A percentile compares a stretch with the other conserved stretches of the same genome.
These are phyloP conservation scores for Escallonia herrerae DNA, from an alignment of 129 eudicot species.

Conservation along the genomic window DNA sequence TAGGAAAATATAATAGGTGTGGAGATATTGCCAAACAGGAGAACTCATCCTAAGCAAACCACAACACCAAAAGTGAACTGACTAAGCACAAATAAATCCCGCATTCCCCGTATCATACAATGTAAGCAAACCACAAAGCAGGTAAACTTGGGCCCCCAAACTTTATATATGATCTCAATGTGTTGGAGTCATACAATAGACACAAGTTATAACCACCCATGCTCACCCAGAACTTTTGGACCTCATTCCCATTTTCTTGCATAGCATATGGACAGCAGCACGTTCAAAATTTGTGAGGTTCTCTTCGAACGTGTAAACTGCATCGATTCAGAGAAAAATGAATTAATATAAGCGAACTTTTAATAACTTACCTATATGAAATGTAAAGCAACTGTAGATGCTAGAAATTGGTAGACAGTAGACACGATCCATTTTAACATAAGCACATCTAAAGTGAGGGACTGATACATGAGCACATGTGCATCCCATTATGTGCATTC, in stretches of 20 bases:
- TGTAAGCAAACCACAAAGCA: no score
- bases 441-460: no score
- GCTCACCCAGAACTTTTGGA: slow-evolving; percentile 85
- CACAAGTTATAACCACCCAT: not conserved
- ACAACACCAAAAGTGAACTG: no score
- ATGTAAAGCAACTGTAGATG: not conserved
- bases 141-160: no score
- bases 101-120: no score
- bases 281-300: slow-evolving; percentile 53
- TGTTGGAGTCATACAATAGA: not conserved
- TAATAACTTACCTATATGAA: not conserved
- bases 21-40: no score
- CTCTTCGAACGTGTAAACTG: slow-evolving; percentile 68
- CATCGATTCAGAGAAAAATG: slow-evolving; percentile 13
- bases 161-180: no score
- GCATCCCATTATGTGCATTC: no score
- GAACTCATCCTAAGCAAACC: no score
- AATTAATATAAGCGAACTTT: not conserved
- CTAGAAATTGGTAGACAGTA: not conserved
- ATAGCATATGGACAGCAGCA: slow-evolving; percentile 59
- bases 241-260: slow-evolving; percentile 62
- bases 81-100: no score
- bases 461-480: no score
- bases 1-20: no score
- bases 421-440: not conserved